A percentile compares a stretch with the other conserved stretches of the same genome.
phyloP scores from a whole-genome alignment of 371 early-diverging fungal genomes.

The Rhizomucor pusillus region DNA sequence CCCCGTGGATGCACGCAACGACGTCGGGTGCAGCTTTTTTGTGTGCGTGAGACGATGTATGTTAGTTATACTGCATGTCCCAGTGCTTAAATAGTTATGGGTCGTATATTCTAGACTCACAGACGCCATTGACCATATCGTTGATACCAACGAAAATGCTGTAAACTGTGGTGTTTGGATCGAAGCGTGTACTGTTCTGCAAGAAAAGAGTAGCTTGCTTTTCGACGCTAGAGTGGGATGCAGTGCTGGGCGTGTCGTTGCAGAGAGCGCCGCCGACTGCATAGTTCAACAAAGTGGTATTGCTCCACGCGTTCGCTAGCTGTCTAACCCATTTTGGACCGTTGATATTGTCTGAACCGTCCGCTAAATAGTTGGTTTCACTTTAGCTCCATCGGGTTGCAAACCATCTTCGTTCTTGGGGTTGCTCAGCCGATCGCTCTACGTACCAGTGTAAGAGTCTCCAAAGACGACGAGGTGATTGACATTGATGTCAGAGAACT shows the following conservation, averaged over 20 bases:
- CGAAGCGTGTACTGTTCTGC: neutral
- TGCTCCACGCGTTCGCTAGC: constrained; percentile 7
- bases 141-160: constrained; percentile 13
- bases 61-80: neutral
- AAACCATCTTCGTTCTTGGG: neutral
- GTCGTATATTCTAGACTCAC: neutral
- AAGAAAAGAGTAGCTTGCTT: constrained; percentile 2
- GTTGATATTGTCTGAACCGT: constrained; percentile 3
- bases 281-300: constrained; percentile 5
- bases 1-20: constrained; percentile 2
- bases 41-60: neutral
- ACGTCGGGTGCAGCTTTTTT: neutral
- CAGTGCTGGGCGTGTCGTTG: neutral
- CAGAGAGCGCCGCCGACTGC: constrained; percentile 15
- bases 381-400: neutral
- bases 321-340: constrained; percentile 13
- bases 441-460: constrained; percentile 13
- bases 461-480: constrained; percentile 10
- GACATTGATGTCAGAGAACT: no score
- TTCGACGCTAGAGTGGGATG: neutral
- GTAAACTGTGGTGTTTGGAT: constrained; percentile 4
- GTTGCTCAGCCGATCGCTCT: neutral
- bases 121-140: constrained; percentile 4
- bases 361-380: neutral
- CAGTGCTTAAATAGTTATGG: no score